Conservation (phyloP, 2,329 filamentous ascomycete genomes). For the Leptographium galeiforme region DNA sequence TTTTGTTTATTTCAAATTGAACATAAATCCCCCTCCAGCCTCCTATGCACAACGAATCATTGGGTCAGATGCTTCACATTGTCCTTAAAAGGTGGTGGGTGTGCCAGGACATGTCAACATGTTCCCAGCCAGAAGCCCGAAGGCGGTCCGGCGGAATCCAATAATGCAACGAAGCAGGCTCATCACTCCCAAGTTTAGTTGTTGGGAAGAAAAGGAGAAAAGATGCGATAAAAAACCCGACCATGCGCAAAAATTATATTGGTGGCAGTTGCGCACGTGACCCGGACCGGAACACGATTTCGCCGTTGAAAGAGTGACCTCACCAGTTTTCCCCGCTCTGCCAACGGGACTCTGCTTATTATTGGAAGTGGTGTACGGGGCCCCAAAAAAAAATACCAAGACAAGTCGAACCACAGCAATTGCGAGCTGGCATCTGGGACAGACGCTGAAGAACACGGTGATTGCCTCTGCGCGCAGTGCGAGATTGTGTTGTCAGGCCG, state of each 20-base stretch:
- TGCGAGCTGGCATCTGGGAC: not conserved
- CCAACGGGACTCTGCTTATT: not conserved
- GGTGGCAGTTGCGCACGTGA: not conserved
- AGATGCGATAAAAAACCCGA: conserved; percentile 9
- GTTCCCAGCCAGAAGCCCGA: conserved; percentile 29
- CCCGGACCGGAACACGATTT: not conserved
- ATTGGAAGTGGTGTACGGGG: not conserved
- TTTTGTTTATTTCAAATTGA: too few species aligned
- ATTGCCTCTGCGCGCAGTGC: not conserved
- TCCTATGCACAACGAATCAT: too few species aligned
- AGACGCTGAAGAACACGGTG: not conserved
- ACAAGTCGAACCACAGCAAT: not conserved
- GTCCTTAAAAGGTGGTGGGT: conserved; percentile 47
- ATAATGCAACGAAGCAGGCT: conserved; percentile 49
- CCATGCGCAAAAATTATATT: conserved; percentile 2
- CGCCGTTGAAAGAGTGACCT: not conserved
- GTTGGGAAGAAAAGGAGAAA: conserved; percentile 36
- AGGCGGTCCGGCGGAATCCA: conserved; percentile 25
- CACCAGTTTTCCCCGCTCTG: not conserved
- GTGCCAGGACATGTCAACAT: conserved; percentile 55
- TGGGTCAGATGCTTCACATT: conserved; percentile 56
- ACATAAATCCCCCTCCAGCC: too few species aligned
- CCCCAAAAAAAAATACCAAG: not conserved
- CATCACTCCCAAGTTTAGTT: conserved; percentile 73
- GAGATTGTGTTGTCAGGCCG: not conserved